Evolutionary conservation across 2,329 filamentous ascomycete species (phyloP), one percentile per base, ranked within the genome.

Genomic region (Madurella fahalii): DNA sequence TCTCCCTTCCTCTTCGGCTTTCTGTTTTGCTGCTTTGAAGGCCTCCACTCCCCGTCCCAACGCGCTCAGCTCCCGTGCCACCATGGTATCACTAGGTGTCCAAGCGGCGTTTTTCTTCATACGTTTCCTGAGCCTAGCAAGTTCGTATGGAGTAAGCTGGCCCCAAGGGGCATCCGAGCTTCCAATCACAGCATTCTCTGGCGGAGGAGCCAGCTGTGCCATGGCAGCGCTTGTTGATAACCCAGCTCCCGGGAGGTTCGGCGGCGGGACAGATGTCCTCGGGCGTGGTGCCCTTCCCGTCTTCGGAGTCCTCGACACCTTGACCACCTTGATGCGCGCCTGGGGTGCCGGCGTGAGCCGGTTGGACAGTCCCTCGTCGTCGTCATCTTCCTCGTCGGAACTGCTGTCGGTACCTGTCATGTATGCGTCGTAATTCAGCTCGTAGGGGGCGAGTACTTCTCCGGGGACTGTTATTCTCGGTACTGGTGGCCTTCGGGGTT

Each of bases 51-150:
- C 84, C 43, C 89, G 84, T 1, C 85, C 85, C 16, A 90, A 78
- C 17, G 77, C 76, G 67, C 87, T 87, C 1, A 94, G 79, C 69
- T 93, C 89, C 31, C 89, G 79, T 15, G 87, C 82, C 59, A 93
- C 89, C 89, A 94, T 94, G 0, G 89, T 92, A 63, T 90, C 87
- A 59, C 87, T 92, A 0, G 89, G 89, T 2, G 83, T 85, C 89
- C 89, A 94, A 4, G 89, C 85, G 0, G 89, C 87, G 65, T 94
- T 94, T 77, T 94, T 94, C 79, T 94, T 94, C 89, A 94, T 94
- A 16, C 87, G 80, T 72, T 94, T 94, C 57, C 89, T 78, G 8
- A 94, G 76, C 59, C 84, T 80, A 1, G 83, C 84, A 45, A 87
- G 74, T 66, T 87, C 84, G 58, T 81, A 86, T 15, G 77, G 74